Base-by-base conservation (phyloP, 352 stramenopile genomes). In the Nannochloropsis limnetica region DNA sequence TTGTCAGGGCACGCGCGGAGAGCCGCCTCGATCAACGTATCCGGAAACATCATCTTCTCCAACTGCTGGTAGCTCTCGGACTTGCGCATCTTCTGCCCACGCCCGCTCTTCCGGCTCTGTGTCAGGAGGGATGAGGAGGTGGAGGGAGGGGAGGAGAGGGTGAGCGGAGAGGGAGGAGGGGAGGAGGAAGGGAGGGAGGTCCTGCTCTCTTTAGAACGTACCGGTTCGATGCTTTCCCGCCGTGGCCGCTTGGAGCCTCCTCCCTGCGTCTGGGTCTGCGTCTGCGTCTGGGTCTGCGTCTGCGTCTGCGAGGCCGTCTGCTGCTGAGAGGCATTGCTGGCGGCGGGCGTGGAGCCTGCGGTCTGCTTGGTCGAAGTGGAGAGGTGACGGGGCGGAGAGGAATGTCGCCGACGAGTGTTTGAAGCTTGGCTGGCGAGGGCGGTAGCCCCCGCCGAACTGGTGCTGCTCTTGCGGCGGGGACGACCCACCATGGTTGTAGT, bases 11-110 rank as follows among this genome's bases (percentile, higher is more conserved):
- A 74, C n/a, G 61, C 61, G n/a, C 61, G 61, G 4, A 74, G 61
- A 3, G 61, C 61, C 1, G 61, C n/a, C 20, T 74, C 61, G 6
- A 74, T 74, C 25, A 74, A 22, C 15, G 61, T 22, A 29, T 74
- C 61, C n/a, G 61, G 25, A 29, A 74, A 74, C 61, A 74, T 74
- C 61, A 74, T 74, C n/a, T 74, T 74, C 25, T 74, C 61, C 61
- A 74, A 29, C 61, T 74, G 61, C 61, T 28, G 61, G 22, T 74
- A 74, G n/a, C n/a, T 31, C n/a, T 74, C 61, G n/a, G 61, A 74
- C 25, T 74, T 74, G 61, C 61, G 61, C 61, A 74, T 74, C n/a
- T 74, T 74, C 6, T 74, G 61, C 22, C 61, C 61, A 74, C 61
- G 61, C 61, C 22, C 61, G 11, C 61, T 74, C 11, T 74, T 74